phyloP scores from a whole-genome alignment of 768 basidiomycete genomes.

The Suillus lakei region DNA sequence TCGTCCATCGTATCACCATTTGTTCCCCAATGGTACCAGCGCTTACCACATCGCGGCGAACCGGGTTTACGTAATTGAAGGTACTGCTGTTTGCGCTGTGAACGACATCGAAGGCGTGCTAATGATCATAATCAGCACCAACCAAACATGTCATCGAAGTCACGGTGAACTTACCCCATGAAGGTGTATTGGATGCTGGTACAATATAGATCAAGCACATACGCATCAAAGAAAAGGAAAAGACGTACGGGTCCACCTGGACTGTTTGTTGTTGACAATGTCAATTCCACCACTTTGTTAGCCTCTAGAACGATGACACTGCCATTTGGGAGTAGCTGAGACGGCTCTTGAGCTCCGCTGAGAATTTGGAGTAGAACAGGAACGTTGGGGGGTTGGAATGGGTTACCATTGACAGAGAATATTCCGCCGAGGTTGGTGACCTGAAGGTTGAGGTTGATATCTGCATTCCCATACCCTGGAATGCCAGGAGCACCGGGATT shows the following conservation, averaged over 20 bases:
- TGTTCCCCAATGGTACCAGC: constrained; percentile 25
- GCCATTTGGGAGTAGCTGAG: constrained; percentile 27
- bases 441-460: constrained; percentile 38
- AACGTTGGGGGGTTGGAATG: constrained; percentile 34
- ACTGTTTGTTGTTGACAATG: constrained; percentile 14
- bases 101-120: constrained; percentile 54
- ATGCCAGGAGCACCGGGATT: constrained; percentile 44
- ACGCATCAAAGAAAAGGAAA: too few species aligned
- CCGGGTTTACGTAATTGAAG: constrained; percentile 58
- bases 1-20: constrained; percentile 50
- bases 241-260: constrained; percentile 6
- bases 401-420: constrained; percentile 18
- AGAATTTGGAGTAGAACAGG: constrained; percentile 52
- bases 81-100: constrained; percentile 41
- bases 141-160: neutral
- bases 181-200: constrained; percentile 48
- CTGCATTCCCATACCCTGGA: constrained; percentile 44
- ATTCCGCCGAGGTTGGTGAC: constrained; percentile 13
- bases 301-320: constrained; percentile 26
- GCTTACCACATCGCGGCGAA: constrained; percentile 50
- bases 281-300: constrained; percentile 33
- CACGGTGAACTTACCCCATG: constrained; percentile 41
- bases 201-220: neutral
- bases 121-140: neutral
- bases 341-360: constrained; percentile 42